A percentile compares a stretch with the other conserved stretches of the same genome.
phyloP scores from a whole-genome alignment of 106 monocot species.

The Acanthochlamys bracteata region DNA sequence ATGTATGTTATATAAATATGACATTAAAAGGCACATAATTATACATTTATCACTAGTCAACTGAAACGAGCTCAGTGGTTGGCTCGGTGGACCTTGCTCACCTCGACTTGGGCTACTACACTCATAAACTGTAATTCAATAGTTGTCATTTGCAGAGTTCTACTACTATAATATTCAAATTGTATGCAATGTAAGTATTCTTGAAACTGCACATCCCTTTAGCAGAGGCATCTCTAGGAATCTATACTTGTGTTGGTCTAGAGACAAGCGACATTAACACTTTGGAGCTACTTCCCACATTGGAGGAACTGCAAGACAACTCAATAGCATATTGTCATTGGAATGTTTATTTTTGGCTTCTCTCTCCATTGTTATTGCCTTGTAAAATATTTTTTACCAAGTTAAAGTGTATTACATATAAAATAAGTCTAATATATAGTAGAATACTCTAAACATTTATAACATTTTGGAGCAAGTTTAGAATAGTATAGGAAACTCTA shows the following conservation, averaged over 20 bases:
- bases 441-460: too few relatives aligned
- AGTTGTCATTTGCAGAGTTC: too few relatives aligned
- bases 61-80: too few relatives aligned
- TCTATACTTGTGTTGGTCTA: slow-evolving; percentile 62
- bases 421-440: too few relatives aligned
- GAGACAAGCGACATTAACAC: slow-evolving; percentile 12
- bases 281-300: slow-evolving; percentile 57
- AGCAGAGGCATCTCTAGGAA: slow-evolving; percentile 73
- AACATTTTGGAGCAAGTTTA: too few relatives aligned
- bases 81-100: too few relatives aligned
- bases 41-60: not conserved
- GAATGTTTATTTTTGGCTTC: slow-evolving; percentile 50
- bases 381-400: too few relatives aligned
- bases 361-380: slow-evolving; percentile 27
- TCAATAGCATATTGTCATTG: slow-evolving; percentile 42
- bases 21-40: too few relatives aligned
- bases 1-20: too few relatives aligned
- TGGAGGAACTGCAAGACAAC: slow-evolving; percentile 58
- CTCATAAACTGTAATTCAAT: too few relatives aligned
- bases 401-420: too few relatives aligned
- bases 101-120: too few relatives aligned
- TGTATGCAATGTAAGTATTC: slow-evolving; percentile 33
- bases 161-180: not conserved
- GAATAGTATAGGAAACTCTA: not conserved
- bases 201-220: slow-evolving; percentile 64